Conservation (phyloP, 73 alveolate genomes). For the Vitrella brassicaformis region DNA sequence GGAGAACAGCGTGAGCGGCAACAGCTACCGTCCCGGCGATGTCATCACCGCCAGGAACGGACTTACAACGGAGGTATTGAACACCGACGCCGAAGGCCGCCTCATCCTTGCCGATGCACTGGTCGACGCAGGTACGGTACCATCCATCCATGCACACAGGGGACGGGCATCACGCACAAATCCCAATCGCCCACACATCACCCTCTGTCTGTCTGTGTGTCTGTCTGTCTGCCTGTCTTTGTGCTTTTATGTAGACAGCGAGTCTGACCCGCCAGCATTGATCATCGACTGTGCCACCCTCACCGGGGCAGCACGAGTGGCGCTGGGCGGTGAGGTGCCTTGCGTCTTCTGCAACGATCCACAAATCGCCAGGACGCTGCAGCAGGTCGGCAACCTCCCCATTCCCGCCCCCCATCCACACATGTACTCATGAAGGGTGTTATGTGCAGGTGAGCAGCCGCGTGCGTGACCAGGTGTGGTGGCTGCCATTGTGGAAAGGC, state of each 20-base stretch:
- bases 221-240: too few species aligned
- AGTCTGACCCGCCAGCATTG: too few species aligned
- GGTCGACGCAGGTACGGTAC: constrained; percentile 2
- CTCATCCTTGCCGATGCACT: neutral
- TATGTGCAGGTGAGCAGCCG: too few species aligned
- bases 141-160: too few species aligned
- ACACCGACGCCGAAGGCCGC: constrained; percentile 8
- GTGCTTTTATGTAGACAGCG: too few species aligned
- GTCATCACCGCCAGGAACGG: neutral
- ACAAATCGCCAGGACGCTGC: too few species aligned
- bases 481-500: neutral
- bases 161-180: too few species aligned
- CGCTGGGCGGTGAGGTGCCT: neutral
- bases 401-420: too few species aligned
- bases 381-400: too few species aligned
- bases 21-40: neutral
- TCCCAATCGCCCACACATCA: too few species aligned
- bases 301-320: constrained; percentile 45
- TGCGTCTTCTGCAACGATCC: neutral
- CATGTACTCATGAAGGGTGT: too few species aligned
- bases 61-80: neutral
- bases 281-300: constrained; percentile 55
- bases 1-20: neutral
- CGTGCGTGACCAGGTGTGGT: neutral
- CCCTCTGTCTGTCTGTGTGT: too few species aligned